phyloP scores from a whole-genome alignment of 768 basidiomycete species.

The Inosperma sp. region DNA sequence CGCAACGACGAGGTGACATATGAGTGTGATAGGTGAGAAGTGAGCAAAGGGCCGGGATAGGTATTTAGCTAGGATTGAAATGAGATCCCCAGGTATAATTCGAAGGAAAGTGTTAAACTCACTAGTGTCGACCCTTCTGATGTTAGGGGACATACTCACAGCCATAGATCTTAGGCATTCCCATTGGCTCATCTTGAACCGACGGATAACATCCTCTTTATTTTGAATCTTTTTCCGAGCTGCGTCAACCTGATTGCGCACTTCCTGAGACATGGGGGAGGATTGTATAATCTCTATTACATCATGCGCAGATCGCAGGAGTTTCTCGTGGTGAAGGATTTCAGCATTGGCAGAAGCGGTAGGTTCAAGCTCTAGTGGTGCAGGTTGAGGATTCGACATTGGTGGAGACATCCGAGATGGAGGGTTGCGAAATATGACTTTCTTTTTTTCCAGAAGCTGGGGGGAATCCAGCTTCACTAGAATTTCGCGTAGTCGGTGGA shows the following conservation, averaged over 20 bases:
- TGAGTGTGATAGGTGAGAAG: too few species aligned
- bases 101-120: too few species aligned
- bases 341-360: background rate
- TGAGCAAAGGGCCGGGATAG: too few species aligned
- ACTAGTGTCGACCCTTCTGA: background rate
- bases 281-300: background rate
- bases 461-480: background rate
- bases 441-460: background rate
- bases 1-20: too few species aligned
- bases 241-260: background rate
- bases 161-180: background rate
- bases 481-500: background rate
- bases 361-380: background rate
- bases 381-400: background rate
- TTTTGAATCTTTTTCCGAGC: background rate
- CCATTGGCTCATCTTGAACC: background rate
- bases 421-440: background rate
- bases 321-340: background rate
- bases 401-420: background rate
- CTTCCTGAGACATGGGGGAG: background rate
- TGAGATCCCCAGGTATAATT: too few species aligned
- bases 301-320: background rate
- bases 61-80: too few species aligned
- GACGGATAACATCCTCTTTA: background rate
- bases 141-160: background rate